A percentile compares a stretch with the other conserved stretches of the same genome.
Conservation (phyloP, 2,329 filamentous ascomycete genomes). For the Aaosphaeria arxii region DNA sequence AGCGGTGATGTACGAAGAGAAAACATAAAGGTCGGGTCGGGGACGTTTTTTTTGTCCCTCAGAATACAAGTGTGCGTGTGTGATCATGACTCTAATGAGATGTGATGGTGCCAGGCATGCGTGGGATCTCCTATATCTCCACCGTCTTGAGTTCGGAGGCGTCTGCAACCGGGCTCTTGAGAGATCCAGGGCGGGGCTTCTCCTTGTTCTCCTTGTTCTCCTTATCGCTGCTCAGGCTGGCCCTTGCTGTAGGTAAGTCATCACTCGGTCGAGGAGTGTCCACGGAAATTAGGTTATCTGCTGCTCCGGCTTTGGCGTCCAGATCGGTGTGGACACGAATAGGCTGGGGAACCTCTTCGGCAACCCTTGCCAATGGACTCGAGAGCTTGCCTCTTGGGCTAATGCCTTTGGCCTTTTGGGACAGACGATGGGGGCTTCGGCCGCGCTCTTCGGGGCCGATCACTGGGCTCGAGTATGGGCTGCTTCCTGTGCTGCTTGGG, state of each 20-base stretch:
- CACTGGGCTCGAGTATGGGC: slow-evolving; percentile 64
- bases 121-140: slow-evolving; percentile 38
- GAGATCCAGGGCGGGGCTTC: slow-evolving; percentile 15
- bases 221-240: slow-evolving; percentile 38
- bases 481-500: slow-evolving; percentile 48
- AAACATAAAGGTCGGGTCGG: background rate
- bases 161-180: slow-evolving; percentile 28
- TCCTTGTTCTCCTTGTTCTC: slow-evolving; percentile 33
- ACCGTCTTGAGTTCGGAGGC: slow-evolving; percentile 47
- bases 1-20: background rate
- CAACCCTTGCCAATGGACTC: slow-evolving; percentile 70
- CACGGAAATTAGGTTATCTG: slow-evolving; percentile 40
- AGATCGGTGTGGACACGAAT: slow-evolving; percentile 37
- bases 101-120: background rate
- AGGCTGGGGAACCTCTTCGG: slow-evolving; percentile 58
- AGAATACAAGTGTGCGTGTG: background rate
- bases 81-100: background rate
- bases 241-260: slow-evolving; percentile 24
- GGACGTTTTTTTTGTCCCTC: background rate
- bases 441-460: slow-evolving; percentile 60
- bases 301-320: slow-evolving; percentile 22
- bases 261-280: slow-evolving; percentile 41
- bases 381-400: slow-evolving; percentile 66
- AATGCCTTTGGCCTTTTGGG: slow-evolving; percentile 55
- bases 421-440: slow-evolving; percentile 66